Conservation (phyloP, 441 rosid species). For the Macaranga tanarius region DNA sequence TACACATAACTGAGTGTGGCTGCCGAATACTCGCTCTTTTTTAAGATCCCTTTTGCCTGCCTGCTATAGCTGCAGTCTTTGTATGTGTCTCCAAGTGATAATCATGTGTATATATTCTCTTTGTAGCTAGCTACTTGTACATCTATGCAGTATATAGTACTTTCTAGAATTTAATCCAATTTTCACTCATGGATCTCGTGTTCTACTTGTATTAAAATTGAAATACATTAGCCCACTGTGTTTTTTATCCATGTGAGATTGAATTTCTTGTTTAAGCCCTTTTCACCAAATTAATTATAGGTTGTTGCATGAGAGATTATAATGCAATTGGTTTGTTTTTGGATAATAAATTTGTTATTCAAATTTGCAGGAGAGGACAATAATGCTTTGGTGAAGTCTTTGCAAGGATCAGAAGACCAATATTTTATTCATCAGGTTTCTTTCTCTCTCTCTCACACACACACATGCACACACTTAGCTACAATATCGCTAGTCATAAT, state of each 20-base stretch:
- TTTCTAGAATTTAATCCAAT: slow-evolving; percentile 15
- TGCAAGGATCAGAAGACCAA: slow-evolving; percentile 23
- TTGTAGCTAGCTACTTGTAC: neutral
- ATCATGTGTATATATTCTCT: slow-evolving; percentile 16
- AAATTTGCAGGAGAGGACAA: slow-evolving; percentile 33
- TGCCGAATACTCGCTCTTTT: slow-evolving; percentile 4
- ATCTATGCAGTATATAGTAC: neutral
- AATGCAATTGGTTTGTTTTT: too few species aligned
- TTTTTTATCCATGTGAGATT: too few species aligned
- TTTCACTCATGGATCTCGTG: neutral
- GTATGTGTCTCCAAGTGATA: neutral
- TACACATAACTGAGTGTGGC: slow-evolving; percentile 34
- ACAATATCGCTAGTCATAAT: too few species aligned
- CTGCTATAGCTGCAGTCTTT: neutral
- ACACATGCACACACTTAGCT: too few species aligned
- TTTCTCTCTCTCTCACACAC: slow-evolving; percentile 7
- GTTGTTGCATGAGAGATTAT: too few species aligned
- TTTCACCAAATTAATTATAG: too few species aligned
- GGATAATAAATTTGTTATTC: neutral
- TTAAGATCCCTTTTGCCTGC: slow-evolving; percentile 20
- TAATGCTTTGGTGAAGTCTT: slow-evolving; percentile 21
- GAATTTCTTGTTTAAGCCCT: neutral
- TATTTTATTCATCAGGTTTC: slow-evolving; percentile 35
- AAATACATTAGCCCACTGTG: too few species aligned
- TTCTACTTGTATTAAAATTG: neutral